Base-by-base conservation (phyloP, 106 monocot species). In the Amphibolis antarctica region DNA sequence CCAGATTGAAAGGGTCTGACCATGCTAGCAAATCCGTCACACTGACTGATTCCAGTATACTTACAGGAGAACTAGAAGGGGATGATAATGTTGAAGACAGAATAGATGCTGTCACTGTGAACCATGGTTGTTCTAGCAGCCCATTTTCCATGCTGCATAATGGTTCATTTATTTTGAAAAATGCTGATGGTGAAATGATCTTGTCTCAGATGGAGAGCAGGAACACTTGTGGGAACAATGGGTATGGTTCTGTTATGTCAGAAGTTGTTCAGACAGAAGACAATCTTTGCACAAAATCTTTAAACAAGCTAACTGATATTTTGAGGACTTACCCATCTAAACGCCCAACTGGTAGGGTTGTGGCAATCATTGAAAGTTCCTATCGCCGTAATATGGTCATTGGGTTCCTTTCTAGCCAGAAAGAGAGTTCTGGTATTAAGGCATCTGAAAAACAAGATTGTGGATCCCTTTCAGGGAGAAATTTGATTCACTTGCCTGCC, bases 341-440 rank as follows among this genome's bases (percentile, higher is more conserved):
- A 78, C 74, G 94, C 26, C 94, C 94, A 20, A 90, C 94, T 48
- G 94, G 89, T 24, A 81, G 71, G 76, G 84, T 96, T 25, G 45
- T 96, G 42, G 66, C 89, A 52, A 84, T 90, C 30, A 71, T 89
- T 42, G 80, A 73, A 74, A 79, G 55, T 30, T 96, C 94, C 67
- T 50, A 73, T 60, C 83, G 84, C 2, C 81, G 89, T 42, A 63
- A 69, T 23, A 79, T 69, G 18, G 78, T 96, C 52, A 70, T 84
- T 78, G 89, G 94, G 64, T 96, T 86, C 74, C 75, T 96, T 76
- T 62, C 71, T 77, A 9, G 27, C 51, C 66, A 66, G 15, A 28
- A 71, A 69, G 46, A 12, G 28, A 48, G 28, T 46, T 24, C 17
- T 56, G 53, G 68, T 53, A 25, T 13, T 19, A 67, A 75, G 57